A percentile compares a stretch with the other conserved stretches of the same genome.
Evolutionary conservation across 306 rosid species (phyloP).

Genomic region (Quercus berberidifolia): DNA sequence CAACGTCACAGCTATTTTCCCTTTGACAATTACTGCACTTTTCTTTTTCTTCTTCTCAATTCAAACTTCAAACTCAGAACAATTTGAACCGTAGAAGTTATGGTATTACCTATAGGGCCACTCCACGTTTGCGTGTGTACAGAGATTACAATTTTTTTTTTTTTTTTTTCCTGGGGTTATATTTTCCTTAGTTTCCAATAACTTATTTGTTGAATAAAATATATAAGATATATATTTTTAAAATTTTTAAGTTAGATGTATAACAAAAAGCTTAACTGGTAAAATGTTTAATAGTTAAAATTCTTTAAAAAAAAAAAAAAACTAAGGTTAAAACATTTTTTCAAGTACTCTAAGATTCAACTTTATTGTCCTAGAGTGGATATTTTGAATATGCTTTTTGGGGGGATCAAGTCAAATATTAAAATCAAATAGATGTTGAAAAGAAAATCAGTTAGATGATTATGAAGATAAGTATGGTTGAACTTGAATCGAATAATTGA

Average conservation of each 20-base stretch:
- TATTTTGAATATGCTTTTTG: neutral
- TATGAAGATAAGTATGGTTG: neutral
- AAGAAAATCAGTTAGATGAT: neutral
- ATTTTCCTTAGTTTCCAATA: no score
- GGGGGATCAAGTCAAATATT: neutral
- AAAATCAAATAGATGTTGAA: neutral
- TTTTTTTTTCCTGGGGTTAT: no score
- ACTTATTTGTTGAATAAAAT: no score
- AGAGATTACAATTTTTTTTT: neutral
- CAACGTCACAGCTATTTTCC: neutral
- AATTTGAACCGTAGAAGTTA: conserved; percentile 28
- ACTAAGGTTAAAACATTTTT: no score
- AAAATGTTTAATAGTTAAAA: accelerated
- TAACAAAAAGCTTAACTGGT: no score
- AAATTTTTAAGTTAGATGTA: no score
- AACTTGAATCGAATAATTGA: neutral
- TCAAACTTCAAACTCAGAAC: neutral
- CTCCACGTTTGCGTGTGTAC: neutral
- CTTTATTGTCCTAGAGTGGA: neutral
- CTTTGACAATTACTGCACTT: neutral
- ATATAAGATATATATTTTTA: no score
- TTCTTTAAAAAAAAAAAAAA: no score
- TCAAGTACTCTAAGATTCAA: neutral
- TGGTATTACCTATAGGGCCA: neutral
- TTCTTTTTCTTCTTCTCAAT: neutral